Evolutionary conservation across 2,329 filamentous ascomycete species (phyloP).

Genomic region (Chaetomium sp.): DNA sequence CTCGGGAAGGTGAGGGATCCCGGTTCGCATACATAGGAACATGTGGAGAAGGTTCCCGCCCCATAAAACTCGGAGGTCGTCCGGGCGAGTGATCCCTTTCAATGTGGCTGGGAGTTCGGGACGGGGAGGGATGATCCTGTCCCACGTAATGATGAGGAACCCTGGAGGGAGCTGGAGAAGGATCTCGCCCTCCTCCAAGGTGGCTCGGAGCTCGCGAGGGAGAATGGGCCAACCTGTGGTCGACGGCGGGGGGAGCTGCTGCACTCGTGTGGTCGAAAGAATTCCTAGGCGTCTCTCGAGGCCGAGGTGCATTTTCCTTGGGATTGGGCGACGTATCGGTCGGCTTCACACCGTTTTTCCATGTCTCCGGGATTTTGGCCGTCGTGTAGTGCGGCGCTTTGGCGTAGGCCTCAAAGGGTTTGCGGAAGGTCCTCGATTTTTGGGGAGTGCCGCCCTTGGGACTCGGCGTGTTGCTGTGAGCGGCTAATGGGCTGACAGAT

Average conservation of each 20-base stretch:
- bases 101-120: neutral
- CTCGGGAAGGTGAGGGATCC: slow-evolving; percentile 18
- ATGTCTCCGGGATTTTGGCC: slow-evolving; percentile 54
- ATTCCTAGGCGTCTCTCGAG: slow-evolving; percentile 37
- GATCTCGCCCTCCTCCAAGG: neutral
- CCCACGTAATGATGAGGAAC: neutral
- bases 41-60: neutral
- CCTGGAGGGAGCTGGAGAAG: slow-evolving; percentile 10
- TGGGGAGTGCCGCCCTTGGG: slow-evolving; percentile 46
- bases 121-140: neutral
- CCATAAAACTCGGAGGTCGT: neutral
- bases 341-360: slow-evolving; percentile 37
- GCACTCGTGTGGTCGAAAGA: slow-evolving; percentile 29
- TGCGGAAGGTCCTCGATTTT: slow-evolving; percentile 58
- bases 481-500: slow-evolving; percentile 53
- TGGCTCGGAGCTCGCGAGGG: slow-evolving; percentile 3
- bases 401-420: slow-evolving; percentile 61
- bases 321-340: slow-evolving; percentile 49
- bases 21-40: neutral
- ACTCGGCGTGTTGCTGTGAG: slow-evolving; percentile 45
- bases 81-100: slow-evolving; percentile 18
- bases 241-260: slow-evolving; percentile 27
- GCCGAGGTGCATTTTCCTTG: slow-evolving; percentile 36
- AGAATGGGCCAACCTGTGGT: slow-evolving; percentile 19
- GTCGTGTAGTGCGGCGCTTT: slow-evolving; percentile 61